Evolutionary conservation across 2,329 filamentous ascomycete genomes (phyloP).

Genomic region (Fusarium brachygibbosum): DNA sequence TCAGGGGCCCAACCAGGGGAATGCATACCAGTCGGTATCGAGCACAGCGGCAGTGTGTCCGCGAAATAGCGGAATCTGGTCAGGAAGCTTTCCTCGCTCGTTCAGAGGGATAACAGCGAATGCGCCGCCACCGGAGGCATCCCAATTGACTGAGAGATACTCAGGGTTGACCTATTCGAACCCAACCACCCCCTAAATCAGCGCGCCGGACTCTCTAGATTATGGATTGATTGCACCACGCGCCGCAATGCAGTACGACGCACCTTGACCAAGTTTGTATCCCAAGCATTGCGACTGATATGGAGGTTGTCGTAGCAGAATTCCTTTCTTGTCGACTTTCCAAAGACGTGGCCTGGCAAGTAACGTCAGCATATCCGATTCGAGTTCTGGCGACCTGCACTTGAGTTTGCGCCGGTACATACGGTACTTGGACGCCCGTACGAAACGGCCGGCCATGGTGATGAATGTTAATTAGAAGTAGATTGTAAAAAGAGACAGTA

Average conservation of each 20-base stretch:
- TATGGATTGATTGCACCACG: conserved; percentile 32
- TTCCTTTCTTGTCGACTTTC: conserved; percentile 94
- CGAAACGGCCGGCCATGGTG: conserved; percentile 74
- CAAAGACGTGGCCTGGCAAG: conserved; percentile 91
- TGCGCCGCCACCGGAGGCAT: conserved; percentile 92
- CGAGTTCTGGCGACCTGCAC: conserved; percentile 34
- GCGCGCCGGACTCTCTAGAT: conserved; percentile 39
- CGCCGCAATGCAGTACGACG: conserved; percentile 75
- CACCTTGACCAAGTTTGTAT: conserved; percentile 98
- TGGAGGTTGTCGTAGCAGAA: conserved; percentile 98
- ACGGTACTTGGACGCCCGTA: conserved; percentile 78
- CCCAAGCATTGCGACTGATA: conserved; percentile 98
- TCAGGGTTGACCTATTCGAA: conserved; percentile 85
- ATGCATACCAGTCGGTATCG: conserved; percentile 91
- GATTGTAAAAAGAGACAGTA: conserved; percentile 19
- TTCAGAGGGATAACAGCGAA: conserved; percentile 94
- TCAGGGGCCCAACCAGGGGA: conserved; percentile 24
- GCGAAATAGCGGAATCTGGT: conserved; percentile 93
- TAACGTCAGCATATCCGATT: conserved; percentile 47
- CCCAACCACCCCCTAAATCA: conserved; percentile 45
- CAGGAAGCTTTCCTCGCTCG: conserved; percentile 91
- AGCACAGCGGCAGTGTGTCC: conserved; percentile 96
- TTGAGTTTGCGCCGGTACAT: conserved; percentile 56
- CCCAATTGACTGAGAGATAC: conserved; percentile 98
- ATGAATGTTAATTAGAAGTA: conserved; percentile 38